Conservation (phyloP, 2,329 filamentous ascomycete genomes). For the Cladophialophora chaetospira region DNA sequence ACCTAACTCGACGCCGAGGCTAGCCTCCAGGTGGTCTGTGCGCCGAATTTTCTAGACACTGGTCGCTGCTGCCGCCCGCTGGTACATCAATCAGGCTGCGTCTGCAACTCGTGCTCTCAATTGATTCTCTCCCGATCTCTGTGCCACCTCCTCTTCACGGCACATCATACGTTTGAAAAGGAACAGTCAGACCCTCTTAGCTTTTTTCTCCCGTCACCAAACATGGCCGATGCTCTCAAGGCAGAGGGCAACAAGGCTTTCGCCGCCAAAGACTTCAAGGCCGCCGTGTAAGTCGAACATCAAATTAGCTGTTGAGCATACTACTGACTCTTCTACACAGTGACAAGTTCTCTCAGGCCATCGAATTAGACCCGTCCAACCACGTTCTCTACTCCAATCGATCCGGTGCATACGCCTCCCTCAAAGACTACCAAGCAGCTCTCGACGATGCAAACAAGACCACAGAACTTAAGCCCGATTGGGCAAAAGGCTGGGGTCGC, state of each 20-base stretch:
- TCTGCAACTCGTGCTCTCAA: conserved; percentile 9
- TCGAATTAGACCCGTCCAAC: conserved; percentile 82
- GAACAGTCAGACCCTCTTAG: too few species aligned
- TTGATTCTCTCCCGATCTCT: conserved; percentile 2
- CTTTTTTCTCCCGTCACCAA: too few species aligned
- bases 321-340: conserved; percentile 50
- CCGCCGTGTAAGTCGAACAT: conserved; percentile 76
- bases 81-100: conserved; percentile 10
- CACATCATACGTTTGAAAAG: background rate
- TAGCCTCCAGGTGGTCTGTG: conserved; percentile 18
- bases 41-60: conserved; percentile 31
- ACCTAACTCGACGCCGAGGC: background rate
- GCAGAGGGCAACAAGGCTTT: conserved; percentile 98
- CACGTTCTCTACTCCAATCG: conserved; percentile 98
- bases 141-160: background rate
- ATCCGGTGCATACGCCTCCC: conserved; percentile 82
- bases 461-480: conserved; percentile 92
- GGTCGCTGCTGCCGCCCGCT: conserved; percentile 15
- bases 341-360: conserved; percentile 92
- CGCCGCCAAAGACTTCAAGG: conserved; percentile 92
- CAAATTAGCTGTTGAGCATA: conserved; percentile 10
- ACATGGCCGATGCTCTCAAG: conserved; percentile 81
- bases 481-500: conserved; percentile 93
- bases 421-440: conserved; percentile 82
- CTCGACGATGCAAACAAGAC: conserved; percentile 91